Base-by-base conservation (phyloP, 106 monocot species). In the Apostasia ramifera region DNA sequence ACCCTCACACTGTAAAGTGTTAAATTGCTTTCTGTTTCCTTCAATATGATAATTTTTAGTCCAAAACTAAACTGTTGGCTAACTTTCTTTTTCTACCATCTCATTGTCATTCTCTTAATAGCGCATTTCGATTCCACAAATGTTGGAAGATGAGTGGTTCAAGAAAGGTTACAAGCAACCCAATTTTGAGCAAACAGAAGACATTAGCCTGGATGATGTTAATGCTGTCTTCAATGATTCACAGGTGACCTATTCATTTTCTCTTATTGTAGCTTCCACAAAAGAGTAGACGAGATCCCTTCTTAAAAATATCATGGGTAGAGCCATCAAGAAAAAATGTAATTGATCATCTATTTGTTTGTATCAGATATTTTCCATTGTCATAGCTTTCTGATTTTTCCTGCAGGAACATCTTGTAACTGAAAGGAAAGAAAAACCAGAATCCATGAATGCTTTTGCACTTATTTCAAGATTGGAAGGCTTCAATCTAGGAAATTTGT, bases 391-490 rank as follows among this genome's bases (percentile, higher is more conserved):
- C 48, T 60, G 11, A 52, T 73, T 65, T 67, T 40, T 73, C 72
- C 43, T 70, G 44, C 53, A 94, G 94, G 94, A 91, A 53, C 66
- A 88, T 76, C 80, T 73, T 66, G 94, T 91, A 2, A 81, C 81
- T 59, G 91, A 95, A 65, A 95, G 61, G 80, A 88, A 74, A 75
- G 91, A 95, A 49, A 91, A 86, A 62, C 94, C 94, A 54, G 77
- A 81, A 74, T 88, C 94, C 3, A 81, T 95, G 88, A 95, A 95
- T 84, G 94, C 91, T 6, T 95, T 95, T 82, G 83, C 78, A 47
- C 91, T 95, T 59, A 95, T 95, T 64, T 91, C 94, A 71, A 77
- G 74, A 58, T 91, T 88, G 44, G 79, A 88, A 57, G 83, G 85
- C 45, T 88, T 95, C 64, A 91, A 95, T 53, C 86, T 95, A 5